Conservation (phyloP, 2,329 filamentous ascomycete genomes). For the Sporothrix mexicana region DNA sequence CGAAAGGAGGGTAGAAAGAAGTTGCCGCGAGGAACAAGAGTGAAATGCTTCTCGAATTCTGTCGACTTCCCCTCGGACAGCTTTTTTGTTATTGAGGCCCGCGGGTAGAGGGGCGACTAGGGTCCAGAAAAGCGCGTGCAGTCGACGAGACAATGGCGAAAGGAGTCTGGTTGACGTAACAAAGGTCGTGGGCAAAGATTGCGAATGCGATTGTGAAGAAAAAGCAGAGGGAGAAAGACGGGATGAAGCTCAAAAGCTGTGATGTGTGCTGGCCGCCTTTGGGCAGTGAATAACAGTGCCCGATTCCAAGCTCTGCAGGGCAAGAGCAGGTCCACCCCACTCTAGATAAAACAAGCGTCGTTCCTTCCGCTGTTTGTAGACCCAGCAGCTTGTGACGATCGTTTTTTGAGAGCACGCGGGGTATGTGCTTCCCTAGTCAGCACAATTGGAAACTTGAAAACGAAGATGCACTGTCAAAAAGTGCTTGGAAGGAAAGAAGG, state of each 20-base stretch:
- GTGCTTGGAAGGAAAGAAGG: background rate
- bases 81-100: background rate
- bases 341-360: conserved; percentile 31
- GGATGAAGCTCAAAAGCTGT: background rate
- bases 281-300: conserved; percentile 11
- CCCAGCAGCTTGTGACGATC: conserved; percentile 23
- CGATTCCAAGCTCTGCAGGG: conserved; percentile 14
- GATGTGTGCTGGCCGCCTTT: conserved; percentile 1
- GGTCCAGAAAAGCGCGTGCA: background rate
- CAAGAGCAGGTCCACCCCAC: conserved; percentile 26
- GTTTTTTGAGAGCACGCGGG: conserved; percentile 7
- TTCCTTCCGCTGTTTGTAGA: conserved; percentile 22
- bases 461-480: conserved; percentile 1
- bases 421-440: background rate
- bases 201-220: background rate
- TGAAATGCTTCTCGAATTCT: background rate
- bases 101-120: background rate
- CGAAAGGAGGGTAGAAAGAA: background rate
- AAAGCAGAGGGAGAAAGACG: background rate
- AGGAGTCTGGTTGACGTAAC: background rate
- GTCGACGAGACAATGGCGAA: background rate
- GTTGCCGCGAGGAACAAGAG: background rate
- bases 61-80: background rate
- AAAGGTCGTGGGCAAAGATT: too few relatives aligned
- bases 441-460: background rate